A percentile compares a stretch with the other conserved stretches of the same genome.
Evolutionary conservation across 805 yeast species (phyloP).

Genomic region (Hanseniaspora pseudoguilliermondii): DNA sequence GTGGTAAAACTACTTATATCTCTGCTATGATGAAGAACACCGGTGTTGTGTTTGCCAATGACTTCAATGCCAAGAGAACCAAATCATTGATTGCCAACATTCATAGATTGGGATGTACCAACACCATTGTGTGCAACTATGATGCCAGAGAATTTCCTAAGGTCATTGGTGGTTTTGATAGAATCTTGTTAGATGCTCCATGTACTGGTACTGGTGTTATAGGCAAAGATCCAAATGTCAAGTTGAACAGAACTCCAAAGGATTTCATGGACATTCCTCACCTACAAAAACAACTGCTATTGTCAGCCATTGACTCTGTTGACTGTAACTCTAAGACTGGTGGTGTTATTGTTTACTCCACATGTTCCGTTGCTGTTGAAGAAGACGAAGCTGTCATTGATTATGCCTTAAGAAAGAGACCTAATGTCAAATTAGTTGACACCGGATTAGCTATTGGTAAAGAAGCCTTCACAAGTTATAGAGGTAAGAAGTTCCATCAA

Average conservation of each 20-base stretch:
- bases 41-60: constrained; percentile 94
- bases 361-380: constrained; percentile 96
- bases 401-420: constrained; percentile 89
- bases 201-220: constrained; percentile 99
- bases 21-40: constrained; percentile 96
- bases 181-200: constrained; percentile 92
- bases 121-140: constrained; percentile 91
- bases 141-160: constrained; percentile 98
- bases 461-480: constrained; percentile 83
- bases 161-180: constrained; percentile 95
- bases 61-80: constrained; percentile 90
- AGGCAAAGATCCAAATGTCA: constrained; percentile 91
- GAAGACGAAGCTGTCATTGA: constrained; percentile 98
- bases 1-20: constrained; percentile 93
- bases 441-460: constrained; percentile 88
- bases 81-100: constrained; percentile 93
- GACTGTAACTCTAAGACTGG: constrained; percentile 87
- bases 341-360: constrained; percentile 89
- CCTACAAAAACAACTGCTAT: constrained; percentile 80
- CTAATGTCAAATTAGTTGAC: constrained; percentile 88
- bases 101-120: constrained; percentile 91
- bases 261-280: constrained; percentile 96
- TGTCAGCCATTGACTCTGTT: constrained; percentile 94
- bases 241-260: constrained; percentile 84
- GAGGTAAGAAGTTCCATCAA: constrained; percentile 84